Evolutionary conservation across 1,284 basidiomycete genomes (phyloP), one percentile per base, ranked within the genome.

Genomic region (Cryptococcus jaspeensis): DNA sequence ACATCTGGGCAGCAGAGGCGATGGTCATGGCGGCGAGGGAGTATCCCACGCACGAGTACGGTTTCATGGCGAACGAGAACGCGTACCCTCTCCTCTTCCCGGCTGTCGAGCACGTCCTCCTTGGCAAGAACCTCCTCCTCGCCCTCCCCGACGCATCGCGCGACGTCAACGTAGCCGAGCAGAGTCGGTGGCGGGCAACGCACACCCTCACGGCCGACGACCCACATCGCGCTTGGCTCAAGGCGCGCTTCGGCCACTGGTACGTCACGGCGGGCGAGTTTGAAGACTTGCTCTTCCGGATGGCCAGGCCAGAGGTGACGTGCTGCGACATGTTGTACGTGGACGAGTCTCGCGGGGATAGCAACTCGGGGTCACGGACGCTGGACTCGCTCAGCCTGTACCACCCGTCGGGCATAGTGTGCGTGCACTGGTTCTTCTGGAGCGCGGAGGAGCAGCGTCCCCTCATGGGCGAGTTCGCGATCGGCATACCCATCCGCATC

Each of bases 181-280:
- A 50, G 15, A 36, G 25, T 12, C 48, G 48, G 5, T 50, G 48
- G 48, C 35, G 39, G 25, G 39, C 48, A 35, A 50, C 36, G 13
- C 48, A 50, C 32, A 20, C 39, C 23, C 32, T 50, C 35, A 18
- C 15, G 12, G 28, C 37, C 13, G 32, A 50, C 36, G 41, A 23
- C 16, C 4, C 4, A 9, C 28, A 32, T 9, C 28, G 28, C 28
- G 4, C 28, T 4, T 32, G 28, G 28, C 18, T 18, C 41, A 23
- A 16, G 35, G 16, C 37, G 22, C 18, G 20, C 8, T 35, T 32
- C 36, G 48, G 48, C 12, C 37, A 50, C 22, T 50, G 20, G 16
- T 50, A 36, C 18, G 48, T 50, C 15, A 50, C 48, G 11, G 48
- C 36, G n/a, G 48, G 48, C 48, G 48, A 50, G 48, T 50, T 50